phyloP scores from a whole-genome alignment of 208 protist genomes.

The Leishmania mexicana region DNA sequence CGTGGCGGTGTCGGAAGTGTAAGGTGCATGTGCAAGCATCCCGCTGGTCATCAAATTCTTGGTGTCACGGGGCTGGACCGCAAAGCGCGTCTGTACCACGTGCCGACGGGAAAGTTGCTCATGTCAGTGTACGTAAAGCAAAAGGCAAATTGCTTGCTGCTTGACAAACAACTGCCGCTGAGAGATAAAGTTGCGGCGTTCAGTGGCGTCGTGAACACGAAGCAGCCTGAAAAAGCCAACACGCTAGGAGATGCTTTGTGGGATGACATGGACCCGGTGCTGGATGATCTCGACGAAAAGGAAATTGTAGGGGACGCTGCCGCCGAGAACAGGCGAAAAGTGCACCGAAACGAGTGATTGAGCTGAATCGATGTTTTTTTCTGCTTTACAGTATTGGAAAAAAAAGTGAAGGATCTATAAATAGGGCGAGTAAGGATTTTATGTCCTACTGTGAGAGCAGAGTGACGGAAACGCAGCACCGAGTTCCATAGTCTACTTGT shows the following conservation, averaged over 20 bases:
- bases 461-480: background rate
- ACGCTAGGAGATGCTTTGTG: slow-evolving; percentile 77
- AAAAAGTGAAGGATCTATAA: background rate
- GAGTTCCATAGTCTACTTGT: background rate
- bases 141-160: slow-evolving; percentile 60
- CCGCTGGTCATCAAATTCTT: slow-evolving; percentile 79
- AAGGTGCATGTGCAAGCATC: slow-evolving; percentile 80
- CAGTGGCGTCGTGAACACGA: slow-evolving; percentile 67
- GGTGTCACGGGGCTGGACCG: slow-evolving; percentile 75
- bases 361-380: background rate
- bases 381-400: background rate
- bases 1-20: slow-evolving; percentile 87
- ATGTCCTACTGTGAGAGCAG: background rate
- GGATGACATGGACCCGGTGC: slow-evolving; percentile 88
- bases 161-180: slow-evolving; percentile 67
- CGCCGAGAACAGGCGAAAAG: slow-evolving; percentile 3
- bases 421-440: background rate
- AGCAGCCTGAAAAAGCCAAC: slow-evolving; percentile 62
- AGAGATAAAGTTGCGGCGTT: slow-evolving; percentile 63
- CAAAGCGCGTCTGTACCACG: slow-evolving; percentile 82
- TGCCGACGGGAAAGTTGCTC: slow-evolving; percentile 81
- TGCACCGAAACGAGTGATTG: background rate
- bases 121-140: slow-evolving; percentile 80
- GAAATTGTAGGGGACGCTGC: background rate
- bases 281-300: slow-evolving; percentile 62